Percentiles rank a stretch among this genome's conserved stretches.
phyloP scores from a whole-genome alignment of 129 eudicot genomes.

The Flaveria linearis region DNA sequence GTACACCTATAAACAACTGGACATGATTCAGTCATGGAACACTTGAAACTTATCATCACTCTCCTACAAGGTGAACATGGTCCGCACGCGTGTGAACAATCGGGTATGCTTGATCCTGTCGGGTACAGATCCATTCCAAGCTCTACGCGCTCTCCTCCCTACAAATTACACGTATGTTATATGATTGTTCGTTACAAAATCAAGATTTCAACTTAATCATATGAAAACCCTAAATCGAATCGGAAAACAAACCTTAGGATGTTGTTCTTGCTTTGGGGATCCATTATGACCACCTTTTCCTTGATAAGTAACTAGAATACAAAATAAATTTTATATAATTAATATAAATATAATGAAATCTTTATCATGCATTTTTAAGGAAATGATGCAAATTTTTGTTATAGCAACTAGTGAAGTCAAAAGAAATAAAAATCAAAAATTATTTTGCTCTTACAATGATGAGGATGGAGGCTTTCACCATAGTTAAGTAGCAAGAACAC shows the following conservation, averaged over 20 bases:
- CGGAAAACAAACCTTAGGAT: conserved; percentile 39
- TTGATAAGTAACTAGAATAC: conserved; percentile 42
- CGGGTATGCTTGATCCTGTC: conserved; percentile 93
- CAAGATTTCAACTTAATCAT: neutral
- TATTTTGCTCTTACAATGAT: conserved; percentile 46
- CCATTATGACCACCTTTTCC: conserved; percentile 39
- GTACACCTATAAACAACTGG: conserved; percentile 84
- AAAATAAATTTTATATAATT: neutral
- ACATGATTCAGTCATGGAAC: conserved; percentile 75
- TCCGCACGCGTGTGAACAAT: conserved; percentile 92
- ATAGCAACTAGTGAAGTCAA: no score
- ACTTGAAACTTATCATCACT: conserved; percentile 82
- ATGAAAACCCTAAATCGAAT: neutral
- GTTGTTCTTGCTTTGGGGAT: conserved; percentile 23
- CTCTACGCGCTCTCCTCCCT: conserved; percentile 41
- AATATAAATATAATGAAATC: neutral
- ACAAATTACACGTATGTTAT: neutral
- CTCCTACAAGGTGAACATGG: conserved; percentile 87
- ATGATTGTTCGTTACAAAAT: neutral
- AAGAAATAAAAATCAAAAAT: neutral
- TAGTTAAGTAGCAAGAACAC: conserved; percentile 42
- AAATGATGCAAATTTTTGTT: neutral
- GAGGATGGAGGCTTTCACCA: conserved; percentile 50
- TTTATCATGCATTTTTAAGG: neutral
- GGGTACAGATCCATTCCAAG: conserved; percentile 75